Evolutionary conservation across 495 filamentous ascomycete species (phyloP).

Genomic region (Hyaloscypha finlandica): DNA sequence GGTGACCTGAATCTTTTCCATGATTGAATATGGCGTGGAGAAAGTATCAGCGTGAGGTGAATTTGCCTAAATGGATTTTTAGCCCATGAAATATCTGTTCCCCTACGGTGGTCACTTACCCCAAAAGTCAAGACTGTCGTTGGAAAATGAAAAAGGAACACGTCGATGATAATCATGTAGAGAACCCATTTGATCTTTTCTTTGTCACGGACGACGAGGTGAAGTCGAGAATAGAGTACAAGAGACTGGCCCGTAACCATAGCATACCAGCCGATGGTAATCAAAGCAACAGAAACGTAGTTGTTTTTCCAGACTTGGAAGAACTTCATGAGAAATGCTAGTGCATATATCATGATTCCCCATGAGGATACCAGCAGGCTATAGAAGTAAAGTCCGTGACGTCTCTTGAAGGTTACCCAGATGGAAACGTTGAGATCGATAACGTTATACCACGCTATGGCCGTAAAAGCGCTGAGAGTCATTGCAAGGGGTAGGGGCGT

Average conservation of each 20-base stretch:
- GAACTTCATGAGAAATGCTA: conserved; percentile 65
- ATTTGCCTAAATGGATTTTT: conserved; percentile 12
- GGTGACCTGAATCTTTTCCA: conserved; percentile 60
- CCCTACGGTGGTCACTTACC: conserved; percentile 6
- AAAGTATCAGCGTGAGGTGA: conserved; percentile 10
- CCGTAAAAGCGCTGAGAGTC: conserved; percentile 36
- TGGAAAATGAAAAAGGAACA: conserved; percentile 54
- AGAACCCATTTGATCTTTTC: conserved; percentile 52
- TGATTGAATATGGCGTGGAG: conserved; percentile 48
- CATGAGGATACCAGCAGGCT: conserved; percentile 40
- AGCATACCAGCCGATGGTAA: conserved; percentile 59
- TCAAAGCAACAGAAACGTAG: conserved; percentile 45
- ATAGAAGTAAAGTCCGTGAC: conserved; percentile 47
- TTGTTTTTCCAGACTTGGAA: conserved; percentile 45
- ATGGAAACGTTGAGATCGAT: conserved; percentile 44
- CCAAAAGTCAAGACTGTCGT: conserved; percentile 47
- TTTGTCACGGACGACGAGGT: conserved; percentile 56
- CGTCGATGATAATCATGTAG: conserved; percentile 62
- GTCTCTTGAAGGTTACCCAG: conserved; percentile 40
- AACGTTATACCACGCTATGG: conserved; percentile 46
- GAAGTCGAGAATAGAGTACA: conserved; percentile 68
- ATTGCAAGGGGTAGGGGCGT: conserved; percentile 20
- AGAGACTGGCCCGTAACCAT: conserved; percentile 70
- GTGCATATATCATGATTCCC: conserved; percentile 58
- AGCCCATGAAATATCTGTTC: neutral